Evolutionary conservation across 2,329 filamentous ascomycete species (phyloP).

Genomic region (Ceratocystis papillata): DNA sequence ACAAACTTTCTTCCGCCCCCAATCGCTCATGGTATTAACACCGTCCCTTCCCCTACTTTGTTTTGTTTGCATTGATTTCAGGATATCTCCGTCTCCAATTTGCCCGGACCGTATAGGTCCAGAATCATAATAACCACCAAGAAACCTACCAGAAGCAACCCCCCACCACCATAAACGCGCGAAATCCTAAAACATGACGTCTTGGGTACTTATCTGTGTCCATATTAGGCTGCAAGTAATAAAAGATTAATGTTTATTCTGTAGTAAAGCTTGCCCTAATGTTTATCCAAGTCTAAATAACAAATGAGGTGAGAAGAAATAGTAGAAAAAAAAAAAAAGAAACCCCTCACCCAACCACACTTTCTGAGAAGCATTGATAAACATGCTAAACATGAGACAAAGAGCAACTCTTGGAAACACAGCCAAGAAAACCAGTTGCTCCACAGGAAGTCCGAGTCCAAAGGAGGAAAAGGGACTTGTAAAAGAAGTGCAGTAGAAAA

Average conservation of each 20-base stretch:
- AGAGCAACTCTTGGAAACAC: not conserved
- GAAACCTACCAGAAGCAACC: not conserved
- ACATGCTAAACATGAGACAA: slow-evolving; percentile 11
- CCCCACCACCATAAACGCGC: not conserved
- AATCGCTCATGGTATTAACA: too few relatives aligned
- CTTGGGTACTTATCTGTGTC: not conserved
- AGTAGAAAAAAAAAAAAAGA: not conserved
- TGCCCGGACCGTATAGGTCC: too few relatives aligned
- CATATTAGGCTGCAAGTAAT: not conserved
- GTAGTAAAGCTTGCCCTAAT: slow-evolving; percentile 13
- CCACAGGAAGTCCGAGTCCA: not conserved
- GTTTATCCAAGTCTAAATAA: slow-evolving; percentile 15
- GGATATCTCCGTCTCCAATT: too few relatives aligned
- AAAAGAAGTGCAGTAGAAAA: not conserved
- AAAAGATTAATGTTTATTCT: slow-evolving; percentile 9
- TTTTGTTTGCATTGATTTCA: too few relatives aligned
- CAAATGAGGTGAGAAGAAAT: not conserved
- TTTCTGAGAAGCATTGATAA: slow-evolving; percentile 5
- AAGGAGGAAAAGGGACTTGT: not conserved
- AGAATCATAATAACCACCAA: too few relatives aligned
- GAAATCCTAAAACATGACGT: not conserved
- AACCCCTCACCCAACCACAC: not conserved
- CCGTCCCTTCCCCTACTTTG: too few relatives aligned
- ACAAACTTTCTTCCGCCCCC: too few relatives aligned
- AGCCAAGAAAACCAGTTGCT: not conserved